phyloP scores from a whole-genome alignment of 371 early-diverging fungal species.

The Quaeritorhiza haematococci region DNA sequence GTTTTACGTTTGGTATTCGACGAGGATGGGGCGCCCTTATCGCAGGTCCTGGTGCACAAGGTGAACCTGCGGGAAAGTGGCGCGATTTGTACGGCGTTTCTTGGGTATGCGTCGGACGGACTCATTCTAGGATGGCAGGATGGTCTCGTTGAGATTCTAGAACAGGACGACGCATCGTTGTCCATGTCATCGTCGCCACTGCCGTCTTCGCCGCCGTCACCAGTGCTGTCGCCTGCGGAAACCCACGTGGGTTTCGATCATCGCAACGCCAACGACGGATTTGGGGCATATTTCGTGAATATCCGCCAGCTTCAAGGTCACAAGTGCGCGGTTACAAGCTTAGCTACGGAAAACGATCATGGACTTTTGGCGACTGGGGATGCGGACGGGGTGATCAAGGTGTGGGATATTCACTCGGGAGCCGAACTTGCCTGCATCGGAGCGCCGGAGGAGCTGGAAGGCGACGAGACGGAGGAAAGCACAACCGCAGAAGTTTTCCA shows the following conservation, averaged over 20 bases:
- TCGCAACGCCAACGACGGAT: not conserved
- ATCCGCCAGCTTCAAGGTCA: conserved; percentile 5
- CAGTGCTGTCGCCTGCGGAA: conserved; percentile 8
- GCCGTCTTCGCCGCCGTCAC: conserved; percentile 6
- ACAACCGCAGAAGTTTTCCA: not conserved
- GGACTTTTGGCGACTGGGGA: conserved; percentile 15
- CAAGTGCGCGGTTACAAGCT: not conserved
- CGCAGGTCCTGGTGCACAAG: too few species aligned
- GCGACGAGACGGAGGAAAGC: not conserved
- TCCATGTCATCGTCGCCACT: not conserved
- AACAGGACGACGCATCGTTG: not conserved
- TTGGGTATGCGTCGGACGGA: too few species aligned
- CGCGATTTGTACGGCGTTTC: too few species aligned
- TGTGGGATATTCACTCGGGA: conserved; percentile 9
- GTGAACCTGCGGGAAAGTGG: too few species aligned
- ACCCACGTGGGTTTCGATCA: not conserved
- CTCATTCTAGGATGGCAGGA: not conserved
- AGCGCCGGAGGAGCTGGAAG: not conserved
- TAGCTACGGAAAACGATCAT: conserved; percentile 5
- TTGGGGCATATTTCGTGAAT: not conserved
- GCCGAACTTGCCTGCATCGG: conserved; percentile 15
- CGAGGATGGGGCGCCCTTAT: too few species aligned
- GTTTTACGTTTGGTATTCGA: too few species aligned
- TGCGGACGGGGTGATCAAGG: conserved; percentile 13
- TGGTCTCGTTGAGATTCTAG: not conserved